These are phyloP conservation scores for Schizochytrium sp. DNA, from an alignment of 108 stramenopile species.

Conservation along the genomic window DNA sequence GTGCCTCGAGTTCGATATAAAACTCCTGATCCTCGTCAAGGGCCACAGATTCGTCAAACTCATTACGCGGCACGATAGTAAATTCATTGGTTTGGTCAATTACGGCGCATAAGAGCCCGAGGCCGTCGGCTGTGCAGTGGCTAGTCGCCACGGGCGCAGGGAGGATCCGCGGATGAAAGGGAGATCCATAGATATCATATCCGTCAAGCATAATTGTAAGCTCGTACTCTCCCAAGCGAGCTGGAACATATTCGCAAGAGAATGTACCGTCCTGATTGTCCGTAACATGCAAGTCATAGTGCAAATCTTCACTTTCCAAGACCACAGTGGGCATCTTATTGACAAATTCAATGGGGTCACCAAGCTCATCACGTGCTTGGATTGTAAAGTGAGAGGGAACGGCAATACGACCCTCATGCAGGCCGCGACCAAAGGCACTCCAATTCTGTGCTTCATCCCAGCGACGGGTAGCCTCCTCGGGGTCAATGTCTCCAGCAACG, in stretches of 20 bases:
- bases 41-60: constrained; percentile 24
- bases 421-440: constrained; percentile 4
- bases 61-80: constrained; percentile 4
- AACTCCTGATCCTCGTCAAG: constrained; percentile 9
- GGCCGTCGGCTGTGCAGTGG: constrained; percentile 39
- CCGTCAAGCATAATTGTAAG: constrained; percentile 53
- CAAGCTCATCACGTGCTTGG: constrained; percentile 45
- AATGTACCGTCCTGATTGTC: constrained; percentile 59
- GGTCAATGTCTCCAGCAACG: not conserved
- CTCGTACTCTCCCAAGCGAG: constrained; percentile 37
- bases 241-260: not conserved
- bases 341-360: not conserved
- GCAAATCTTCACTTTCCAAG: constrained; percentile 36
- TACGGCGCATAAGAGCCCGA: constrained; percentile 33
- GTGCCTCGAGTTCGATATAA: not conserved
- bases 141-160: constrained; percentile 47
- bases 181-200: constrained; percentile 50
- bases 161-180: constrained; percentile 36
- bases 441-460: constrained; percentile 52
- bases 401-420: constrained; percentile 33
- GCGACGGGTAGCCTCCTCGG: constrained; percentile 27
- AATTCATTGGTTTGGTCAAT: constrained; percentile 57
- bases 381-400: not conserved
- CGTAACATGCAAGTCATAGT: constrained; percentile 23
- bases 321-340: not conserved